phyloP scores from a whole-genome alignment of 2,329 filamentous ascomycete genomes.

The Ascochyta clinopodiicola region DNA sequence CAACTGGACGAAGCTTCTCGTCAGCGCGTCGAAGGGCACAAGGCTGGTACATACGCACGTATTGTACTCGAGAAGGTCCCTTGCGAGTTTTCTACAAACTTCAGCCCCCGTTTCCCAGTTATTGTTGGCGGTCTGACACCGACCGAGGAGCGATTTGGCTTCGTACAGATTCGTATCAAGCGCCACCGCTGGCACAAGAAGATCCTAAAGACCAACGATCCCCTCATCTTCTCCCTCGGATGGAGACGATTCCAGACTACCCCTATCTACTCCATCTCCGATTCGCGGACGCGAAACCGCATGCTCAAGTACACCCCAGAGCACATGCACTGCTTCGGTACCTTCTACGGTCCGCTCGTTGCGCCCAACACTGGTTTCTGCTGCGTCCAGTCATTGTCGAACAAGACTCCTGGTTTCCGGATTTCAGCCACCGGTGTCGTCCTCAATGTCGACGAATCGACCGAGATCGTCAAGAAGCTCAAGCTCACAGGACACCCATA shows the following conservation, averaged over 20 bases:
- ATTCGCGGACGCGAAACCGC: slow-evolving; percentile 89
- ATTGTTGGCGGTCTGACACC: slow-evolving; percentile 90
- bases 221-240: slow-evolving; percentile 93
- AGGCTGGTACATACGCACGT: slow-evolving; percentile 90
- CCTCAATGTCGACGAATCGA: slow-evolving; percentile 90
- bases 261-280: slow-evolving; percentile 93
- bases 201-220: slow-evolving; percentile 97
- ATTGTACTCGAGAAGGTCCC: slow-evolving; percentile 89
- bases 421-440: slow-evolving; percentile 95
- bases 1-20: slow-evolving; percentile 84
- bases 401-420: slow-evolving; percentile 85
- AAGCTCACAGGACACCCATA: slow-evolving; percentile 92
- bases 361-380: slow-evolving; percentile 96
- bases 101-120: slow-evolving; percentile 81
- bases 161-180: slow-evolving; percentile 95
- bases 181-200: slow-evolving; percentile 98
- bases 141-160: slow-evolving; percentile 95
- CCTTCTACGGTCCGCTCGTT: slow-evolving; percentile 92
- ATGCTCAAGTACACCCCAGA: slow-evolving; percentile 99
- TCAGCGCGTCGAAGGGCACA: slow-evolving; percentile 84
- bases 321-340: slow-evolving; percentile 98
- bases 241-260: slow-evolving; percentile 95
- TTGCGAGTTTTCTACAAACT: slow-evolving; percentile 84
- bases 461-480: slow-evolving; percentile 99
- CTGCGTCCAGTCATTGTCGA: slow-evolving; percentile 87